These are phyloP conservation scores for Chromosphaera perkinsii DNA, from an alignment of 208 protist genomes.

Conservation along the genomic window DNA sequence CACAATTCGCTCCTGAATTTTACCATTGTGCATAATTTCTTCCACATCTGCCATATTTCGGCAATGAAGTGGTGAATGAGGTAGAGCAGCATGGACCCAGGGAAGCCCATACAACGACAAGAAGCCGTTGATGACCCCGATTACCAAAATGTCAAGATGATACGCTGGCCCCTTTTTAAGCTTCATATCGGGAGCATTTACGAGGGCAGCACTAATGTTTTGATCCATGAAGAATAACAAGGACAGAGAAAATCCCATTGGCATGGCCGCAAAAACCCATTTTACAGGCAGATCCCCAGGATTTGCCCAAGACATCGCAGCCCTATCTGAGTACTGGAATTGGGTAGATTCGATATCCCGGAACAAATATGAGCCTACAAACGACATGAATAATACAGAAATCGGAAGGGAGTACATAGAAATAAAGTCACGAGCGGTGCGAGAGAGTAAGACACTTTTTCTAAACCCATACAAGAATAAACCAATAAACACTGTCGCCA, in stretches of 20 bases:
- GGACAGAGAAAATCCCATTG: neutral
- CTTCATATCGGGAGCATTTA: too few species aligned
- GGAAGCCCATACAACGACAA: neutral
- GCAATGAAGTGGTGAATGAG: neutral
- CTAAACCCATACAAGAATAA: too few species aligned
- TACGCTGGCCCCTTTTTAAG: neutral
- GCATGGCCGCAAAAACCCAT: neutral
- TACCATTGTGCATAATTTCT: too few species aligned
- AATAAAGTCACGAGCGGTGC: neutral
- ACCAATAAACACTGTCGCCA: neutral
- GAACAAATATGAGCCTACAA: neutral
- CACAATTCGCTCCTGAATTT: neutral
- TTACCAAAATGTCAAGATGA: neutral
- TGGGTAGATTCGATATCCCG: neutral
- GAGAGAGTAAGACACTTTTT: too few species aligned
- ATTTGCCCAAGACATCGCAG: neutral
- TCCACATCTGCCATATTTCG: too few species aligned
- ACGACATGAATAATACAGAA: neutral
- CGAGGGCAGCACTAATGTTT: neutral
- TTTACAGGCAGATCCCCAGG: neutral
- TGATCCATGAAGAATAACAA: slow-evolving; percentile 3
- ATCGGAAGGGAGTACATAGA: slow-evolving; percentile 7
- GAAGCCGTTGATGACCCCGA: neutral
- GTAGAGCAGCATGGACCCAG: neutral
- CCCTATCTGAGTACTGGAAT: neutral